phyloP scores from a whole-genome alignment of 371 early-diverging fungal species.

The Apophysomyces elegans region DNA sequence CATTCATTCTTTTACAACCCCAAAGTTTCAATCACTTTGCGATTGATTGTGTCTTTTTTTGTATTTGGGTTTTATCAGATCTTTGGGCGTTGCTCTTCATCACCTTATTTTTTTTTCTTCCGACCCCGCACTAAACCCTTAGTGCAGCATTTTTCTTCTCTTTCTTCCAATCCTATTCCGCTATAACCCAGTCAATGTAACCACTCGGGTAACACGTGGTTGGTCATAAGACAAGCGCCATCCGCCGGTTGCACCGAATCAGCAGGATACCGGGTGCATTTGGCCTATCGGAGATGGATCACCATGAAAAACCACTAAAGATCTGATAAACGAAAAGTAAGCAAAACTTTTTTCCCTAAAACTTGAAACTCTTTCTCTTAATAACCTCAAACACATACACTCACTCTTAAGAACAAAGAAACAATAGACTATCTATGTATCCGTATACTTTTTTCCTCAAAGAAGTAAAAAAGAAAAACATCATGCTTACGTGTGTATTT shows the following conservation, averaged over 20 bases:
- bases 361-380: not conserved
- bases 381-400: not conserved
- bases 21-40: not conserved
- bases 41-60: not conserved
- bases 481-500: not conserved
- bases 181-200: slow-evolving; percentile 5
- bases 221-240: slow-evolving; percentile 4
- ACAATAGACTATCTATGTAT: not conserved
- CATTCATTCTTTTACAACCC: no score
- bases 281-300: slow-evolving; percentile 7
- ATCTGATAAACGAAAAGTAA: slow-evolving; percentile 9
- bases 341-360: not conserved
- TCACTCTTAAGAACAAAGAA: not conserved
- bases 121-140: slow-evolving; percentile 12
- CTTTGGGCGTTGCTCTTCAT: not conserved
- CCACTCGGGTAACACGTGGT: slow-evolving; percentile 2
- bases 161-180: not conserved
- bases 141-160: not conserved
- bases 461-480: not conserved
- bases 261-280: slow-evolving; percentile 12
- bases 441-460: no score
- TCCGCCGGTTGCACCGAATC: slow-evolving; percentile 12
- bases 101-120: slow-evolving; percentile 10
- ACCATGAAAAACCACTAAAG: not conserved
- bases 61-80: slow-evolving; percentile 4